These are phyloP conservation scores for Sanchytrium tribonematis DNA, from an alignment of 371 early-diverging fungal species.

Conservation along the genomic window DNA sequence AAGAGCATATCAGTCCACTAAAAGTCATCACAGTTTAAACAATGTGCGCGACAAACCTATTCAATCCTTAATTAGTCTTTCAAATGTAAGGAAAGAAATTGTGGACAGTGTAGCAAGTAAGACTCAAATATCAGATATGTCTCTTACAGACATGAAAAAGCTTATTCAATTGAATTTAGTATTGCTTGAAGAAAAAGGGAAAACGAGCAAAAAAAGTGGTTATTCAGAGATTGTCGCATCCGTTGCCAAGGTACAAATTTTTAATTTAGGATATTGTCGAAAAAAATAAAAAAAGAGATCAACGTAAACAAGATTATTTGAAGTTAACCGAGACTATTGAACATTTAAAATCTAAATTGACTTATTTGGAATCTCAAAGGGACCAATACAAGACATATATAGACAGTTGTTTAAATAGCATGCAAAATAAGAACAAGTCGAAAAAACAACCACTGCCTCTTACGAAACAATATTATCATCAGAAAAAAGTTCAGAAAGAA, in stretches of 20 bases:
- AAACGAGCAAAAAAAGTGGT: slow-evolving; percentile 19
- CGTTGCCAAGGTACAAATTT: slow-evolving; percentile 26
- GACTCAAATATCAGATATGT: neutral
- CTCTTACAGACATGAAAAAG: neutral
- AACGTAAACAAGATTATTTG: slow-evolving; percentile 37
- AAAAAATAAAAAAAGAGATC: slow-evolving; percentile 17
- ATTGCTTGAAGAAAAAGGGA: slow-evolving; percentile 32
- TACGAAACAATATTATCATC: slow-evolving; percentile 71
- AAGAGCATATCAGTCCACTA: neutral
- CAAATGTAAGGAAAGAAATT: slow-evolving; percentile 1
- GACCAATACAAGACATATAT: slow-evolving; percentile 36
- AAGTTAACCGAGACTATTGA: slow-evolving; percentile 41
- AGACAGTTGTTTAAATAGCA: slow-evolving; percentile 6
- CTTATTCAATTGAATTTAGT: slow-evolving; percentile 17
- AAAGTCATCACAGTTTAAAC: neutral
- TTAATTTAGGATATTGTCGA: slow-evolving; percentile 35
- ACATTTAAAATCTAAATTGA: slow-evolving; percentile 45
- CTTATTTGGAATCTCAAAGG: slow-evolving; percentile 51
- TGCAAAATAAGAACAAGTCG: slow-evolving; percentile 9
- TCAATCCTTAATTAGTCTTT: neutral
- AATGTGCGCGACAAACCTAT: slow-evolving; percentile 1
- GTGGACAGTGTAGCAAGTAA: neutral
- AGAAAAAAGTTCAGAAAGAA: slow-evolving; percentile 43
- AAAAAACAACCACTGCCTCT: slow-evolving; percentile 52
- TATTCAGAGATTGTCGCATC: slow-evolving; percentile 71